Base-by-base conservation (phyloP, 257 asterid species). In the Forsythia suspensa region DNA sequence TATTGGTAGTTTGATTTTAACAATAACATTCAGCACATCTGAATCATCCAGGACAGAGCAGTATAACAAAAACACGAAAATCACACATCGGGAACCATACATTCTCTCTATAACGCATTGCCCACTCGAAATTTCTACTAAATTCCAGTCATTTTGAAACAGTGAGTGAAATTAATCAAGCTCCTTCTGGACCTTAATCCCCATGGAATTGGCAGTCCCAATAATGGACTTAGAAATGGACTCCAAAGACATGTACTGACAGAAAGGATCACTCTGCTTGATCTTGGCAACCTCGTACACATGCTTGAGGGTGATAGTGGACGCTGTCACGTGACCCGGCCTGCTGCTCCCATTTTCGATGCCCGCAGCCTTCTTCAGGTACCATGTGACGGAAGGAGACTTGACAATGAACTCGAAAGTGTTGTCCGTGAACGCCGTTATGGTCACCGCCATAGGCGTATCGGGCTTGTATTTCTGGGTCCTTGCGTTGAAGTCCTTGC, bases 211-310 rank as follows among this genome's bases (percentile, higher is more conserved):
- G 5, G 94, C 96, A 0, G 98, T 94, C 57, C 97, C 98, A 1
- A 94, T 91, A 74, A 94, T 85, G 16, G 93, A 90, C 86, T 92
- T 92, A 43, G 90, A 89, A 76, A 94, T 91, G 46, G 96, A 85
- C 78, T 92, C 98, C 77, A 92, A 84, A 18, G 96, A 83, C 97
- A 94, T 88, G 77, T 89, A 89, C 91, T 88, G 92, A 76, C 97
- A 92, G 75, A 66, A 91, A 0, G 94, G 96, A 74, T 94, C 98
- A 73, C 86, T 85, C 91, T 90, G 96, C 88, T 94, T 94, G 80
- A 94, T 84, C 90, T 94, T 94, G 4, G 98, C 97, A 51, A 92
- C 91, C 87, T 92, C 97, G 82, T 90, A 91, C n/a, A 94, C 89
- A 80, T 94, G 98, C 84, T 92, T 92, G 38, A 92, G 73, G 63